Conservation (phyloP, 768 basidiomycete genomes). For the Kwoniella dejecticola region DNA sequence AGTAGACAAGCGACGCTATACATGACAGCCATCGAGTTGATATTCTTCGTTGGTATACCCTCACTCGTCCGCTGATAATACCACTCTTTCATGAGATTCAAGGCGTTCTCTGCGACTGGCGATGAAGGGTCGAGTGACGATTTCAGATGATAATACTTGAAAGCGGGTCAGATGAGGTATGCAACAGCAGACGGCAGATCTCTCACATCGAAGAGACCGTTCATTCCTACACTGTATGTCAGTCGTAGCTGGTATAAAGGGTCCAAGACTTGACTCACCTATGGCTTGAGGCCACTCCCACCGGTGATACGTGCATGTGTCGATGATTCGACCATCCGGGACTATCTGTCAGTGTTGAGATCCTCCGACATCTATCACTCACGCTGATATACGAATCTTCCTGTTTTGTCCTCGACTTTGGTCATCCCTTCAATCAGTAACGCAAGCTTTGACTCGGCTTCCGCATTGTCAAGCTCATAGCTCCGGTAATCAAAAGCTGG, state of each 20-base stretch:
- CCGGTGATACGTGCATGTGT: constrained; percentile 22
- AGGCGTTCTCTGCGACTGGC: constrained; percentile 4
- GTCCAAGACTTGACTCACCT: constrained; percentile 6
- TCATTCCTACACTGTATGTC: constrained; percentile 8
- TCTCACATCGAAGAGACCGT: constrained; percentile 34
- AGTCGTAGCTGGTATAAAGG: background rate
- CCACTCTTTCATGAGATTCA: constrained; percentile 32
- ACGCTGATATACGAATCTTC: constrained; percentile 15
- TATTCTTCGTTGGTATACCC: constrained; percentile 32
- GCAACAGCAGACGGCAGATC: background rate
- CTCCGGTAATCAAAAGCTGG: constrained; percentile 27
- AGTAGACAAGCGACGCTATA: constrained; percentile 22
- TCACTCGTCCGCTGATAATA: constrained; percentile 20
- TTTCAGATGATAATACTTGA: constrained; percentile 59
- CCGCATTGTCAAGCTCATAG: constrained; percentile 24
- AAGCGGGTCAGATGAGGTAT: background rate
- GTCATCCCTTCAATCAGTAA: constrained; percentile 16
- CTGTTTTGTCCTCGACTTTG: constrained; percentile 13
- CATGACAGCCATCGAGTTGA: constrained; percentile 33
- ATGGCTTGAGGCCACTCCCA: constrained; percentile 45
- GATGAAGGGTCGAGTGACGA: constrained; percentile 45
- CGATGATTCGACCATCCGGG: constrained; percentile 19
- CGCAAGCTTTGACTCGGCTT: constrained; percentile 10
- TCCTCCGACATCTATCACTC: background rate
- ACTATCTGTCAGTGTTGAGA: background rate